Base-by-base conservation (phyloP, 805 yeast genomes). In the Wickerhamiella brachini region DNA sequence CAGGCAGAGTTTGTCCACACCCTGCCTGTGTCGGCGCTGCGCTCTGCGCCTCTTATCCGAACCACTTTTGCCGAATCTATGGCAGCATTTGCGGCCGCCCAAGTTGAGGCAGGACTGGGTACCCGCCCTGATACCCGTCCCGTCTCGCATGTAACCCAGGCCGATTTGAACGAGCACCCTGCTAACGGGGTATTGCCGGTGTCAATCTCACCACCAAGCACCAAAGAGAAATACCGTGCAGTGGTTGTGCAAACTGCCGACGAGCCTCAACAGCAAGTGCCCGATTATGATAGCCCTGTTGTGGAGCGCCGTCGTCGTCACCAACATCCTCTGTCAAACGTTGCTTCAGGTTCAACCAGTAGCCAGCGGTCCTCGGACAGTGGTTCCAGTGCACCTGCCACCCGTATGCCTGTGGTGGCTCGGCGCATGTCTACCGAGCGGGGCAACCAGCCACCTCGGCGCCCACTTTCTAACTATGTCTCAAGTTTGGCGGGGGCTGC, bases 191-290 rank as follows among this genome's bases (percentile, higher is more conserved):
- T 89, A 54, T 71, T 89, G 58, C 97, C 97, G 38, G 84, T 82
- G 59, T 84, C 95, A 2, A 76, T 89, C 62, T 88, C 96, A 22
- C 97, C 97, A 17, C 90, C 90, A 57, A 88, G 86, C 62, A 87
- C 95, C 45, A 84, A 80, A 63, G 80, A 75, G 66, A 89, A 89
- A 69, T 89, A 89, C 68, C 82, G 82, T 53, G 58, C 64, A 56
- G 65, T 67, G 20, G 58, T 57, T 44, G 62, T 65, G 31, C 53
- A 53, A 47, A 49, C 47, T 17, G 52, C 49, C 15, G 52, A 44
- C 5, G 21, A 12, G 21, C 50, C 50, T 8, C 23, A 24, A 21
- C 29, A 45, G 4, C 43, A 23, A 4, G 55, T 59, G 9, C 41
- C 18, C 20, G 56, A 47, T 24, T 58, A 56, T 46, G 62, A 60